Conservation (phyloP, 306 rosid genomes). For the Calophaca sinica region DNA sequence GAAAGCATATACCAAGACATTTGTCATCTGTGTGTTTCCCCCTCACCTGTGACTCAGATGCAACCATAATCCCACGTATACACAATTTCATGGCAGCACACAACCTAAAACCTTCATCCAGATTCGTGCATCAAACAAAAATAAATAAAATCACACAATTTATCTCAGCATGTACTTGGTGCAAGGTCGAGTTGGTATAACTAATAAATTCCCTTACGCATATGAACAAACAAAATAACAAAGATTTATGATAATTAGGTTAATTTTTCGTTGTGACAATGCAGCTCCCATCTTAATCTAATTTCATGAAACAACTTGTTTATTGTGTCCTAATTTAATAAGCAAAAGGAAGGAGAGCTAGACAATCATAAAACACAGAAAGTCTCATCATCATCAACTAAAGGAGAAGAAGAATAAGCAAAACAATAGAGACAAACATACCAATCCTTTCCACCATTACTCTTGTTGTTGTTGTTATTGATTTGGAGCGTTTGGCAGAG, state of each 20-base stretch:
- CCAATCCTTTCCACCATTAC: constrained; percentile 44
- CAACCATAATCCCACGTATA: no score
- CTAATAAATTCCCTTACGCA: no score
- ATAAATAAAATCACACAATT: not conserved
- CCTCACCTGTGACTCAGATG: no score
- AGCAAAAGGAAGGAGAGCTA: not conserved
- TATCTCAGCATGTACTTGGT: not conserved
- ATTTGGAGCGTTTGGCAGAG: constrained; percentile 81
- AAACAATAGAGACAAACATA: constrained; percentile 33
- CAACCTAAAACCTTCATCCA: no score
- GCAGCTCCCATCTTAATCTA: constrained; percentile 12
- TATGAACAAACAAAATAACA: not conserved
- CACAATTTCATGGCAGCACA: no score
- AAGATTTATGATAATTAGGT: not conserved
- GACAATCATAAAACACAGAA: not conserved
- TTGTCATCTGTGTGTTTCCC: no score
- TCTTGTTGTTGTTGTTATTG: constrained; percentile 87
- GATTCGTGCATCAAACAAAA: no score
- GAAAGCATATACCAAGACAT: no score
- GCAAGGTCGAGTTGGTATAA: no score
- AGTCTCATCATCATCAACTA: not conserved
- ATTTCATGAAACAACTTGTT: not conserved
- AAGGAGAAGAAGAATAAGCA: not conserved
- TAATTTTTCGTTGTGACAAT: not conserved
- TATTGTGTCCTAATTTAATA: no score